phyloP scores from a whole-genome alignment of 805 yeast genomes.

The Teunomyces lycoperdinae region DNA sequence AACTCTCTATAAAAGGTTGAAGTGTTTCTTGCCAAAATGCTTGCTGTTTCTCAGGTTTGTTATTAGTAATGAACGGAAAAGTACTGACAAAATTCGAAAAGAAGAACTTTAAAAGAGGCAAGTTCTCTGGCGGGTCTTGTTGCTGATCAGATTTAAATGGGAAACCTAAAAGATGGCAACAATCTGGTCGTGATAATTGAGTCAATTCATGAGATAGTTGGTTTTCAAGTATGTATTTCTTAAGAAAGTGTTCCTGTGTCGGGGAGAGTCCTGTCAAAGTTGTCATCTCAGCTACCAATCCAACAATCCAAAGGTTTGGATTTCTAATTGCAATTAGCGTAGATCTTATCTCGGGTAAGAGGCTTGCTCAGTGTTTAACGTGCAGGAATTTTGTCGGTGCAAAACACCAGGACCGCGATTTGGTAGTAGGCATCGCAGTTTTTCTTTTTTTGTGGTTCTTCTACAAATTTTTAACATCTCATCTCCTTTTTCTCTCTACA shows the following conservation, averaged over 20 bases:
- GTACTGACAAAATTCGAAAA: constrained; percentile 60
- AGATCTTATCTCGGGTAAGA: neutral
- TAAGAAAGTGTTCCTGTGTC: constrained; percentile 81
- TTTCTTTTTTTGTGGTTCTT: neutral
- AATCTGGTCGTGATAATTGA: constrained; percentile 54
- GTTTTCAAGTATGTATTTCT: constrained; percentile 69
- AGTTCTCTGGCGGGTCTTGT: constrained; percentile 20
- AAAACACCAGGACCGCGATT: neutral
- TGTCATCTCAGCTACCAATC: neutral
- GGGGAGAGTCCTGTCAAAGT: constrained; percentile 27
- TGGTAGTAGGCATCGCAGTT: neutral
- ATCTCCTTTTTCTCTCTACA: constrained; percentile 4
- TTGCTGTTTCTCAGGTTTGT: constrained; percentile 44
- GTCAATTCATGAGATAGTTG: constrained; percentile 64
- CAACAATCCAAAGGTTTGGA: neutral
- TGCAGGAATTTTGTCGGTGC: neutral
- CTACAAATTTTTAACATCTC: constrained; percentile 7
- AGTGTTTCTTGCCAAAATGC: constrained; percentile 75
- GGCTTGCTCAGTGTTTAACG: neutral
- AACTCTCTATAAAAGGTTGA: constrained; percentile 78
- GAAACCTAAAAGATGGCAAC: constrained; percentile 68
- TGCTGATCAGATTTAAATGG: constrained; percentile 59
- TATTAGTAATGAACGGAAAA: constrained; percentile 69
- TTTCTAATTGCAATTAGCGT: neutral
- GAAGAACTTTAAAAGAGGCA: constrained; percentile 70